These are phyloP conservation scores for Tetracladium setigerum DNA, from an alignment of 495 filamentous ascomycete species.

Conservation along the genomic window DNA sequence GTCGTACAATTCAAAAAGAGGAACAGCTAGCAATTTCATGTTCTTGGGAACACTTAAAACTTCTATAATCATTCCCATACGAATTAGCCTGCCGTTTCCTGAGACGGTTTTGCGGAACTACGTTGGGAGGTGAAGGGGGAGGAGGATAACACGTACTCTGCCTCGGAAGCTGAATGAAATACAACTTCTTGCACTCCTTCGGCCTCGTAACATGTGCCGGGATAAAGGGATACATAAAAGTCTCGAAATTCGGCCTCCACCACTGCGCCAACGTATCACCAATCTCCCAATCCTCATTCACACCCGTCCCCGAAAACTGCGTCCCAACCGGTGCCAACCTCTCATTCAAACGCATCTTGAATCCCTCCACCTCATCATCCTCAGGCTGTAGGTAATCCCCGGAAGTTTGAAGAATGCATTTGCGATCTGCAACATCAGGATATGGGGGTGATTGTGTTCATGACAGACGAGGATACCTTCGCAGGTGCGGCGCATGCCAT, in stretches of 20 bases:
- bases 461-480: slow-evolving; percentile 96
- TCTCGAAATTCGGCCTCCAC: slow-evolving; percentile 99
- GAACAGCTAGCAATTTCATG: slow-evolving; percentile 97
- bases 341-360: slow-evolving; percentile 88
- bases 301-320: slow-evolving; percentile 79
- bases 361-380: slow-evolving; percentile 86
- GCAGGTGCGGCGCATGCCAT: slow-evolving; percentile 95
- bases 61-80: slow-evolving; percentile 41
- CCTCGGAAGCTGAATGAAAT: slow-evolving; percentile 87
- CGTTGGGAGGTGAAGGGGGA: neutral
- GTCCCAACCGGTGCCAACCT: slow-evolving; percentile 84
- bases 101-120: neutral
- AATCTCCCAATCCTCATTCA: slow-evolving; percentile 86
- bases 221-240: slow-evolving; percentile 98
- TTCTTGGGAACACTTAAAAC: slow-evolving; percentile 98
- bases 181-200: slow-evolving; percentile 99
- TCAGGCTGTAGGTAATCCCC: slow-evolving; percentile 85
- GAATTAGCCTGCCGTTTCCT: neutral
- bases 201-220: slow-evolving; percentile 91
- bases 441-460: slow-evolving; percentile 97
- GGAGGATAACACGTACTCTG: slow-evolving; percentile 58
- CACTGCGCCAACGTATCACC: slow-evolving; percentile 92
- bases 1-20: slow-evolving; percentile 95
- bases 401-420: slow-evolving; percentile 99
- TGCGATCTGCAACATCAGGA: slow-evolving; percentile 96